A percentile compares a stretch with the other conserved stretches of the same genome.
Evolutionary conservation across 208 protist species (phyloP).

Genomic region (Acanthamoeba castellanii): DNA sequence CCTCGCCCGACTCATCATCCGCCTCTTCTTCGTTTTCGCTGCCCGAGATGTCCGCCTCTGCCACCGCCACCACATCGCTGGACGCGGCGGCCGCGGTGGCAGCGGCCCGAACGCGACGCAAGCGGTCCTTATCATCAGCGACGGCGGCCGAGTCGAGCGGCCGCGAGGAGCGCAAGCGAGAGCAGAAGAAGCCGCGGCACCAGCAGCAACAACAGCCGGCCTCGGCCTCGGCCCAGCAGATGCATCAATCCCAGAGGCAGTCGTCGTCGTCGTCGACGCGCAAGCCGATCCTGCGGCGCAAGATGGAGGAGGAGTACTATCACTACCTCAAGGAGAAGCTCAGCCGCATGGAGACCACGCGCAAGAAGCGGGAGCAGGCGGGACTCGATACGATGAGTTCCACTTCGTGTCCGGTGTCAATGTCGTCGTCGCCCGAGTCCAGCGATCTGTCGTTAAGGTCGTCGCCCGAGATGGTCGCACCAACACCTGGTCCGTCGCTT

Average conservation of each 20-base stretch:
- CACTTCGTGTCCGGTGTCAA: neutral
- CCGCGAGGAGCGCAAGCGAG: too few relatives aligned
- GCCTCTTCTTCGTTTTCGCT: neutral
- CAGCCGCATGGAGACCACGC: slow-evolving; percentile 3
- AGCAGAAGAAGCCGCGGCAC: too few relatives aligned
- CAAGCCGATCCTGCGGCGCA: slow-evolving; percentile 24
- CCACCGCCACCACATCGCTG: neutral
- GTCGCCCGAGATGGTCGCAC: neutral
- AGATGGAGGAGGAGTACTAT: slow-evolving; percentile 42
- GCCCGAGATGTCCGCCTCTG: neutral
- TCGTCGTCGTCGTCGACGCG: neutral
- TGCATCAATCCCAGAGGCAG: neutral
- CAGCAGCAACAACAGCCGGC: neutral
- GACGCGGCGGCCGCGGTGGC: too few relatives aligned
- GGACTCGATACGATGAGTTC: neutral
- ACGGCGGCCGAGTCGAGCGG: too few relatives aligned
- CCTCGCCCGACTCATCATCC: neutral
- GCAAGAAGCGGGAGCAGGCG: neutral
- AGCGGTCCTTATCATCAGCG: too few relatives aligned
- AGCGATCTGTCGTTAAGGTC: neutral
- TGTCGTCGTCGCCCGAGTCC: neutral
- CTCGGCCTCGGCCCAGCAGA: neutral
- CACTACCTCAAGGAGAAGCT: slow-evolving; percentile 50
- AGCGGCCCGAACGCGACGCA: too few relatives aligned
- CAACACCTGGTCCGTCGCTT: neutral